phyloP scores from a whole-genome alignment of 116 monocot species.

The Iris pallida region DNA sequence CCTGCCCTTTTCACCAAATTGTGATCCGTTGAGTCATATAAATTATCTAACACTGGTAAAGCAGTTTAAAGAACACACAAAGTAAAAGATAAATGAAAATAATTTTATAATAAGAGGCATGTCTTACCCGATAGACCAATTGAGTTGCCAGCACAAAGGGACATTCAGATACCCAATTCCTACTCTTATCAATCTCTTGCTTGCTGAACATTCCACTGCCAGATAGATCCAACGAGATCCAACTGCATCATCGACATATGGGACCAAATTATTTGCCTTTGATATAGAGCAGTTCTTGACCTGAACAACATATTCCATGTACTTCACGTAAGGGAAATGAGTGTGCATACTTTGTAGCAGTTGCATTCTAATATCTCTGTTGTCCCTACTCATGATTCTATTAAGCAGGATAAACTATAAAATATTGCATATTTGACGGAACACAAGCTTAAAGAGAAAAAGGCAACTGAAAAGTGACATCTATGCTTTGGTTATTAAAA shows the following conservation, averaged over 20 bases:
- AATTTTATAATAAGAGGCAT: not conserved
- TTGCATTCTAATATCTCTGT: conserved; percentile 94
- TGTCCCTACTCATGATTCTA: conserved; percentile 97
- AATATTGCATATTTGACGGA: too few species aligned
- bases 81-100: not conserved
- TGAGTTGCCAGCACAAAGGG: conserved; percentile 92
- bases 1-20: too few species aligned
- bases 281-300: conserved; percentile 89
- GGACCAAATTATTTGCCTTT: conserved; percentile 92
- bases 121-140: conserved; percentile 78
- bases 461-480: too few species aligned
- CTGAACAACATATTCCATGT: conserved; percentile 97
- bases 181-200: conserved; percentile 92
- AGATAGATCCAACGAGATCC: conserved; percentile 88
- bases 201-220: conserved; percentile 97
- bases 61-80: not conserved
- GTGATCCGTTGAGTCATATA: too few species aligned
- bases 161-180: conserved; percentile 94
- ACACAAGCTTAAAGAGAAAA: too few species aligned
- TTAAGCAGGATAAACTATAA: too few species aligned
- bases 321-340: conserved; percentile 89
- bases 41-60: too few species aligned
- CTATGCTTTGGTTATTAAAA: too few species aligned
- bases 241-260: conserved; percentile 95
- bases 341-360: conserved; percentile 73